Conservation (phyloP, 2,329 filamentous ascomycete species). For the Xylaria sp. region DNA sequence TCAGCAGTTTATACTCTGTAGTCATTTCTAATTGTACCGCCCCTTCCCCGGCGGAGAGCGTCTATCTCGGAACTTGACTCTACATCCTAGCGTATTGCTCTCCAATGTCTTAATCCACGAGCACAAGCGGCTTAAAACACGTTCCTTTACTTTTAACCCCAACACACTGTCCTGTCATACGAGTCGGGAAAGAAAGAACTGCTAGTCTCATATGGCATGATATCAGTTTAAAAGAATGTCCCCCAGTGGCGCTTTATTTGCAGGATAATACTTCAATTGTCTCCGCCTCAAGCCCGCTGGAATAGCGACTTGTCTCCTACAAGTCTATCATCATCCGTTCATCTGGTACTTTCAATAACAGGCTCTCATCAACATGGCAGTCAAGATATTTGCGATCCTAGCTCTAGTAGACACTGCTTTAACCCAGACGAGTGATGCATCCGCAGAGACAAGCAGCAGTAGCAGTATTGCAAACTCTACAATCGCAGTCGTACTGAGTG, state of each 20-base stretch:
- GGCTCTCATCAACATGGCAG: slow-evolving; percentile 32
- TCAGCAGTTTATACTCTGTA: too few species aligned
- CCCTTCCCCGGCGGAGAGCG: too few species aligned
- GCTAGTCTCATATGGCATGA: slow-evolving; percentile 25
- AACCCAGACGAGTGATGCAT: slow-evolving; percentile 32
- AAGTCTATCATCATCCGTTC: not conserved
- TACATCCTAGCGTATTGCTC: slow-evolving; percentile 18
- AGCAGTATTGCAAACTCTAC: too few species aligned
- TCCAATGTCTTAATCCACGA: slow-evolving; percentile 28
- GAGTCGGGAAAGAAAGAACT: not conserved
- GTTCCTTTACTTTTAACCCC: slow-evolving; percentile 30
- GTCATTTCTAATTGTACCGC: too few species aligned
- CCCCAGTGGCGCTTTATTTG: slow-evolving; percentile 30
- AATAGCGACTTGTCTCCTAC: not conserved
- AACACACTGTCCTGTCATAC: too few species aligned
- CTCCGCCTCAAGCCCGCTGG: not conserved
- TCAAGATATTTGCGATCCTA: slow-evolving; percentile 32
- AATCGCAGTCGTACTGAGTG: not conserved
- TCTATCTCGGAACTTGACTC: too few species aligned
- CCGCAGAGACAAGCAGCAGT: slow-evolving; percentile 17
- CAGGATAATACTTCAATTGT: slow-evolving; percentile 22
- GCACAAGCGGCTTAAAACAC: slow-evolving; percentile 11
- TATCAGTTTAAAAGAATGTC: slow-evolving; percentile 29
- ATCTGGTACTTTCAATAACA: not conserved
- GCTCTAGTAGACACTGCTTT: slow-evolving; percentile 33